Evolutionary conservation across 2,329 filamentous ascomycete genomes (phyloP), one percentile per base, ranked within the genome.

Genomic region (Cryphonectria nitschkei): DNA sequence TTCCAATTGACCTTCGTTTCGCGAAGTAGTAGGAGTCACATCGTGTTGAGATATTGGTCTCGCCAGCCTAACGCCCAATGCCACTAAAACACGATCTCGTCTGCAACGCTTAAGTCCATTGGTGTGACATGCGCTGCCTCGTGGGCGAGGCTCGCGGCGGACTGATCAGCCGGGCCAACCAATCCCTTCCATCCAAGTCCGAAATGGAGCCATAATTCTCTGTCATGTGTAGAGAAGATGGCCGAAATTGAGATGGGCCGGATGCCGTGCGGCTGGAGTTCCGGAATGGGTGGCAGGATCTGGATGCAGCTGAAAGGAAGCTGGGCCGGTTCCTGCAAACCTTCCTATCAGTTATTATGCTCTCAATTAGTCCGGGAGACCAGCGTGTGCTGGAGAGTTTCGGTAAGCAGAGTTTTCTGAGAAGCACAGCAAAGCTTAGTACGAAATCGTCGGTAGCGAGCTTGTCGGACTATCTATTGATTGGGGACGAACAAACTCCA

Each of bases 91-190:
- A 29, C 9, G 16, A 19, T 58, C 54, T 58, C 22, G 54, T 58
- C 52, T 26, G n/a, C n/a, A 26, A 58, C 13, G 54, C 29, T 32
- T 32, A 58, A 58, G 54, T 58, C 54, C 54, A 58, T 58, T 58
- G 54, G 14, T 58, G 29, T 34, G 29, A 58, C 54, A 19, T 58
- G 54, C 54, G 29, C 54, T 58, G 54, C 54, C 29, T 58, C 34
- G 54, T 34, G 16, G 29, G 16, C 54, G 54, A 58, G 54, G 54
- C 54, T 58, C 5, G 29, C 14, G 54, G 26, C 54, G 13, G 4
- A 58, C 54, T 58, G 54, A 34, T 14, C 29, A 32, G 54, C 54
- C 54, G 54, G 54, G 54, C 29, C 54, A 58, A 32, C 54, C 54
- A 58, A 14, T 19, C 16, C 2, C 5, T 34, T 2, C 37, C 29